Evolutionary conservation across 23 red algal genomes (phyloP).

Genomic region (Pyropia haitanensis): DNA sequence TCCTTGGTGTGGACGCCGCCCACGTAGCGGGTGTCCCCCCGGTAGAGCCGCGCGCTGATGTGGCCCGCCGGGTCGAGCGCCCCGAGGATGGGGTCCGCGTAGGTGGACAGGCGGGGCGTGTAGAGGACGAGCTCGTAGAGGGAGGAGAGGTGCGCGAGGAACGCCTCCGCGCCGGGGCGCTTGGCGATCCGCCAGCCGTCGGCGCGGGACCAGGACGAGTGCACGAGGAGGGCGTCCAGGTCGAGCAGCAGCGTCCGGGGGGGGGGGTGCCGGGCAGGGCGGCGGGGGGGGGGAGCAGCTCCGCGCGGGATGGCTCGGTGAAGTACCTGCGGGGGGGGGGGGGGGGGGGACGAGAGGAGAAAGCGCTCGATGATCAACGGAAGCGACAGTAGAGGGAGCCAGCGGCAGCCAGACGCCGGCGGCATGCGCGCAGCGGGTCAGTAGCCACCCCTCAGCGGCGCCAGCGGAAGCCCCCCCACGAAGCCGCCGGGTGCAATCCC

Average conservation of each 20-base stretch:
- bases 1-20: conserved; percentile 82
- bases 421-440: too few relatives aligned
- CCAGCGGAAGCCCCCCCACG: too few relatives aligned
- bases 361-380: too few relatives aligned
- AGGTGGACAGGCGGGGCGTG: conserved; percentile 46
- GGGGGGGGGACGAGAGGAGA: too few relatives aligned
- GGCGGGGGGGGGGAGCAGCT: conserved; percentile 51
- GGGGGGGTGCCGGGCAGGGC: conserved; percentile 10
- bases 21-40: conserved; percentile 70
- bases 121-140: conserved; percentile 95
- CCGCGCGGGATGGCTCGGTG: conserved; percentile 64
- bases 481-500: too few relatives aligned
- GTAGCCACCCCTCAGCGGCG: too few relatives aligned
- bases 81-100: conserved; percentile 90
- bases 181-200: conserved; percentile 84
- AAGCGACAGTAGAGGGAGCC: too few relatives aligned
- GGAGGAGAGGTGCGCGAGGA: conserved; percentile 83
- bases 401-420: too few relatives aligned
- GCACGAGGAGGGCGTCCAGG: conserved; percentile 81
- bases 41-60: conserved; percentile 73
- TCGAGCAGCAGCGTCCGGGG: conserved; percentile 87
- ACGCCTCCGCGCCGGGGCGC: conserved; percentile 90
- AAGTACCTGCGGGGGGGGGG: conserved; percentile 31
- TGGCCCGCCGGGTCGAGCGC: conserved; percentile 77
- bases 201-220: conserved; percentile 65